Base-by-base conservation (phyloP, 345 rosid genomes). In the Brassica juncea region DNA sequence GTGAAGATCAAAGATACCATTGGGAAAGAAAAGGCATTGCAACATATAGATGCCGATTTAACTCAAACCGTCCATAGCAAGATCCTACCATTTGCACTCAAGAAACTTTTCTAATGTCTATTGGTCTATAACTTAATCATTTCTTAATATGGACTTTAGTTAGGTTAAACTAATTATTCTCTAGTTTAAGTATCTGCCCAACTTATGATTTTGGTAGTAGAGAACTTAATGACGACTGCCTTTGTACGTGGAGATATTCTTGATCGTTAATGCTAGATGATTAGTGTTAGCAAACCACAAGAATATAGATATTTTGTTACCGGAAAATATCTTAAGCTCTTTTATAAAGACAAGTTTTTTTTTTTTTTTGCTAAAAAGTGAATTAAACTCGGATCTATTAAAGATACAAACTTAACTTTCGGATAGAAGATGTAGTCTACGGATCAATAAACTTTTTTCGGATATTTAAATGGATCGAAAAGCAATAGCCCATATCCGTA, bases 1-100 rank as follows among this genome's bases (percentile, higher is more conserved):
- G 76, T 70, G 83, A 80, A 80, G 76, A 69, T 80, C 79, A 80
- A 80, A 80, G 83, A 80, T 80, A 76, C 79, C 19, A 52, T 21
- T 62, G 47, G 68, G 39, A 80, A 80, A 80, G 72, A 80, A 74
- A 80, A 71, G n/a, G 68, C 67, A 54, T 63, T 63, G 55, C 68
- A 67, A 62, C 31, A 28, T 77, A 70, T 68, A 77, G 83, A 80
- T 80, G 83, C 83, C 23, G 6, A 74, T 28, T 74, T 70, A 69
- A 80, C 76, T 80, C 74, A 37, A 80, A 70, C 83, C 83, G 79
- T 80, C 76, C 83, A 70, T 64, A 74, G 72, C 75, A 70, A 80
- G 78, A 79, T 79, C 78, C 82, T 61, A 47, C 31, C 11, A 19
- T 64, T 49, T 74, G 76, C 79, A 80, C 72, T 80, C 72, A 42